A percentile compares a stretch with the other conserved stretches of the same genome.
Conservation (phyloP, 352 stramenopile species). For the Phytophthora constricta region DNA sequence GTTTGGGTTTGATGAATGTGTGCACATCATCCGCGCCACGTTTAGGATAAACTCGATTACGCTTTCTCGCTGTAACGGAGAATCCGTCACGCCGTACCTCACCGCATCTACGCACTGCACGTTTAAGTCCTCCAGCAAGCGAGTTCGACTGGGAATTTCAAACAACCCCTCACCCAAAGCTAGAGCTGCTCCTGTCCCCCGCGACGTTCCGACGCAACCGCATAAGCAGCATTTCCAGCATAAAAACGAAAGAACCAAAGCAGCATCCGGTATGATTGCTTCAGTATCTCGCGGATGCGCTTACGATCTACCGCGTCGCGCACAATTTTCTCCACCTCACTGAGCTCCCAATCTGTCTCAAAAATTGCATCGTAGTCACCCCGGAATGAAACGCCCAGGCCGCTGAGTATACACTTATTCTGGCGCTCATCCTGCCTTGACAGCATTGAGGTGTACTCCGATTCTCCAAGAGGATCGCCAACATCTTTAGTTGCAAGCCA, state of each 20-base stretch:
- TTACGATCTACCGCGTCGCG: slow-evolving; percentile 72
- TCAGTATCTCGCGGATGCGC: slow-evolving; percentile 53
- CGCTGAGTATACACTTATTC: slow-evolving; percentile 41
- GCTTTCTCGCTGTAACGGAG: slow-evolving; percentile 50
- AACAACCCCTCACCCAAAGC: slow-evolving; percentile 41
- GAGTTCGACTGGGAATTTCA: slow-evolving; percentile 54
- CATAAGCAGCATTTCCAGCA: slow-evolving; percentile 35
- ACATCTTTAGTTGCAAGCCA: background rate
- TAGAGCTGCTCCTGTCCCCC: background rate
- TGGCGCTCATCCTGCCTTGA: slow-evolving; percentile 1
- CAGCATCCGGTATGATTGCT: slow-evolving; percentile 60
- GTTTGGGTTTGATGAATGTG: slow-evolving; percentile 43
- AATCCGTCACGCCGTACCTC: slow-evolving; percentile 56
- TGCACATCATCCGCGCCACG: slow-evolving; percentile 54
- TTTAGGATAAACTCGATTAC: slow-evolving; percentile 59
- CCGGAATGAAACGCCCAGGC: slow-evolving; percentile 32
- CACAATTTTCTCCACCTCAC: slow-evolving; percentile 60
- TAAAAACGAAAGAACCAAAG: slow-evolving; percentile 73
- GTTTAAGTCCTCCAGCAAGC: slow-evolving; percentile 69
- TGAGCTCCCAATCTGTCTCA: slow-evolving; percentile 55
- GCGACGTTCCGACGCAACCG: slow-evolving; percentile 16
- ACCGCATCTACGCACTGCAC: slow-evolving; percentile 52
- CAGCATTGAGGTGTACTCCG: too few relatives aligned
- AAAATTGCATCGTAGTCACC: slow-evolving; percentile 56
- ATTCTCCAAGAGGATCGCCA: too few relatives aligned